Conservation (phyloP, 1,139 yeast genomes). For the Wickerhamomyces sp. region DNA sequence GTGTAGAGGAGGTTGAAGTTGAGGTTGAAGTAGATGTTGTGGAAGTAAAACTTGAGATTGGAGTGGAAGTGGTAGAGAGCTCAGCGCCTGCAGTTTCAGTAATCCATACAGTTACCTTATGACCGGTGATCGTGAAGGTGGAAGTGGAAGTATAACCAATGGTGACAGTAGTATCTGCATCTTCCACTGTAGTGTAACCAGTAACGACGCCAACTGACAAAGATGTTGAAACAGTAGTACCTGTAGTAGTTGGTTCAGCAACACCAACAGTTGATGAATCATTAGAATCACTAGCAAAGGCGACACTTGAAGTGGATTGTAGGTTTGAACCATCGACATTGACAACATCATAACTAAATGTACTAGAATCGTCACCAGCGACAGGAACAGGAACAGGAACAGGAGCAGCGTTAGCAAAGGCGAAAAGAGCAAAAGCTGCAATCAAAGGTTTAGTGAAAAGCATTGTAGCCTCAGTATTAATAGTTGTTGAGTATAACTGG, state of each 20-base stretch:
- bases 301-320: conserved; percentile 19
- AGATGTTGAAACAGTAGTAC: conserved; percentile 5
- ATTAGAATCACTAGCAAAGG: conserved; percentile 11
- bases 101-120: conserved; percentile 22
- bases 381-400: conserved; percentile 16
- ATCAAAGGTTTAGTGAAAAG: conserved; percentile 17
- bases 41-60: too few relatives aligned
- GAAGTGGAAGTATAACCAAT: conserved; percentile 19
- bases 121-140: conserved; percentile 17
- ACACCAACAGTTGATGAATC: conserved; percentile 15
- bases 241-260: conserved; percentile 18
- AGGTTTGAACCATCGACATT: conserved; percentile 24
- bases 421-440: conserved; percentile 14
- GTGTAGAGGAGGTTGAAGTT: conserved; percentile 1
- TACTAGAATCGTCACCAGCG: conserved; percentile 11
- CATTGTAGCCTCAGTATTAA: conserved; percentile 9
- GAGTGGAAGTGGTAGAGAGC: conserved; percentile 4
- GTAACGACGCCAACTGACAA: conserved; percentile 7
- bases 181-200: background rate
- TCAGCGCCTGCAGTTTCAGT: conserved; percentile 17
- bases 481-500: background rate
- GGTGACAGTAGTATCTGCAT: background rate
- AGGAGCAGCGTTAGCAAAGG: conserved; percentile 19
- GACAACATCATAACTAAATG: conserved; percentile 22
- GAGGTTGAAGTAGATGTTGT: background rate